These are phyloP conservation scores for Hypoxylon sp. DNA, from an alignment of 2,329 filamentous ascomycete genomes.

Conservation along the genomic window DNA sequence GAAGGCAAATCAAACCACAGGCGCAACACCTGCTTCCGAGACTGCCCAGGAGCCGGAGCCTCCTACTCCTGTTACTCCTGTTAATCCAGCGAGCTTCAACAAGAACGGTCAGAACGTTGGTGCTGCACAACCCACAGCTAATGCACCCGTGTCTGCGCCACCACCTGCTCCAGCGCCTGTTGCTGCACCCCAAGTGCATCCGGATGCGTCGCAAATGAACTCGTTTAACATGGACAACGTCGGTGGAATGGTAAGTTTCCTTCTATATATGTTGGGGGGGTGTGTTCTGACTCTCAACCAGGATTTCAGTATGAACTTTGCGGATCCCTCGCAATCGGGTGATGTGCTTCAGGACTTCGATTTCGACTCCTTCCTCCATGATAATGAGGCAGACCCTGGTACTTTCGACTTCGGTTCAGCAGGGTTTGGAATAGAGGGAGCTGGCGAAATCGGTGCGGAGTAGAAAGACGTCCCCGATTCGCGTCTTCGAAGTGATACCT, in stretches of 20 bases:
- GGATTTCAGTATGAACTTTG: conserved; percentile 69
- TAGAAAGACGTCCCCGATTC: conserved; percentile 53
- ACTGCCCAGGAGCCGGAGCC: conserved; percentile 69
- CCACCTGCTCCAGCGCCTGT: conserved; percentile 62
- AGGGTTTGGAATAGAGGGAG: conserved; percentile 68
- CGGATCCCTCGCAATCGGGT: conserved; percentile 66
- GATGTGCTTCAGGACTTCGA: conserved; percentile 78
- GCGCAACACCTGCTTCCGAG: conserved; percentile 72
- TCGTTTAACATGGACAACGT: conserved; percentile 62
- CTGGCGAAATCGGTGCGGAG: conserved; percentile 71
- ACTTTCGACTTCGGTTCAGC: conserved; percentile 70
- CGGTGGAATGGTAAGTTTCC: conserved; percentile 61
- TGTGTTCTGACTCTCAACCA: conserved; percentile 47
- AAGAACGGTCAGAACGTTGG: conserved; percentile 62
- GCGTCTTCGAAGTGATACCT: conserved; percentile 17
- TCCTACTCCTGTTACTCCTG: conserved; percentile 73
- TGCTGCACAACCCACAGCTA: conserved; percentile 57
- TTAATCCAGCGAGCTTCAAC: conserved; percentile 66
- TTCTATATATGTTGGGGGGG: background rate
- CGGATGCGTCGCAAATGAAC: conserved; percentile 65
- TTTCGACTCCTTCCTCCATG: conserved; percentile 77
- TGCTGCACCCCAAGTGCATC: conserved; percentile 61
- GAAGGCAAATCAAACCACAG: conserved; percentile 71
- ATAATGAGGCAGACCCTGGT: conserved; percentile 64
- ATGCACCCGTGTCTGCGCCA: conserved; percentile 62